Percentiles rank a stretch among this genome's conserved stretches.
Conservation (phyloP, 1,284 basidiomycete genomes). For the Xerocomus amazonicus region DNA sequence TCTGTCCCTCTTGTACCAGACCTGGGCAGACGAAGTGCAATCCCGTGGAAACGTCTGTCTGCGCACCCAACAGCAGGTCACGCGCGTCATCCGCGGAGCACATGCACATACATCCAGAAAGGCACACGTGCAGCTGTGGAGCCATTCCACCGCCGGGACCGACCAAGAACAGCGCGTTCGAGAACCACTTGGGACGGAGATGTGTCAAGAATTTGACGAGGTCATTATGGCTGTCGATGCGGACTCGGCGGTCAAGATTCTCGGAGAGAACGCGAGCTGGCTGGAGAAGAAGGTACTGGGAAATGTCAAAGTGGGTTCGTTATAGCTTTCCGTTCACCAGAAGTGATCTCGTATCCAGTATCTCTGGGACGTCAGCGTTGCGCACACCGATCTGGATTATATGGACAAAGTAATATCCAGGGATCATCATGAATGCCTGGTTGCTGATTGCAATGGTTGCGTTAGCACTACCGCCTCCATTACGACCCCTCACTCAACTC, state of each 20-base stretch:
- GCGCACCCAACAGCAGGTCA: slow-evolving; percentile 4
- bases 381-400: background rate
- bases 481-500: slow-evolving; percentile 2
- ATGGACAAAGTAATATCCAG: background rate
- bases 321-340: background rate
- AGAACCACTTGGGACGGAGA: background rate
- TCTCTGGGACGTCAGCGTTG: slow-evolving; percentile 1
- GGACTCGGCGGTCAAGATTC: slow-evolving; percentile 6
- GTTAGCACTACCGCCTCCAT: slow-evolving; percentile 1
- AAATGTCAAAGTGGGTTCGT: slow-evolving; percentile 1
- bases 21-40: slow-evolving; percentile 4
- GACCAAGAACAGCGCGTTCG: background rate
- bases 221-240: slow-evolving; percentile 10
- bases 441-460: background rate
- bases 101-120: background rate
- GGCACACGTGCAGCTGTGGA: slow-evolving; percentile 4
- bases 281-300: slow-evolving; percentile 1
- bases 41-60: slow-evolving; percentile 9
- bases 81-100: background rate
- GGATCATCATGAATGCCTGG: background rate
- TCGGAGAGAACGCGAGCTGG: slow-evolving; percentile 3
- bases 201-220: slow-evolving; percentile 3
- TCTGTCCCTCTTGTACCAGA: slow-evolving; percentile 4
- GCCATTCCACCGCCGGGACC: background rate
- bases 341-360: slow-evolving; percentile 1